Evolutionary conservation across 306 rosid species (phyloP).

Genomic region (Hippophae tibetana): DNA sequence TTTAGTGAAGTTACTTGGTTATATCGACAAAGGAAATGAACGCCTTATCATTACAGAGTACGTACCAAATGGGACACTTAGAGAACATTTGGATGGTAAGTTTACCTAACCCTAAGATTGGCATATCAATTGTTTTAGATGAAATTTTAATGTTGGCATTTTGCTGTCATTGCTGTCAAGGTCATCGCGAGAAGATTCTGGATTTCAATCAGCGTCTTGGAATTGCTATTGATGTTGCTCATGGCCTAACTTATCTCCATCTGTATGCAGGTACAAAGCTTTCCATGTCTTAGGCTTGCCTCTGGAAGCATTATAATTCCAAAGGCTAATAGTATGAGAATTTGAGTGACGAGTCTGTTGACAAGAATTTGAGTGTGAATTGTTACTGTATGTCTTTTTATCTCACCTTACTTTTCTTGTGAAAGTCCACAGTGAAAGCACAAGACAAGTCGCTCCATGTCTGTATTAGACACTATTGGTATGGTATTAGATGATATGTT

Average conservation of each 20-base stretch:
- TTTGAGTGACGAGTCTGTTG: background rate
- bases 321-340: background rate
- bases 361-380: background rate
- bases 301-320: background rate
- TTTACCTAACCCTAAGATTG: conserved; percentile 15
- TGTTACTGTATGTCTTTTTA: background rate
- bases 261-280: conserved; percentile 59
- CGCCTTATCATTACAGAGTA: conserved; percentile 83
- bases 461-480: too few relatives aligned
- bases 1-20: conserved; percentile 85
- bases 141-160: conserved; percentile 8
- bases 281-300: background rate
- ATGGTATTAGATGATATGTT: too few relatives aligned
- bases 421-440: background rate
- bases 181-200: conserved; percentile 57
- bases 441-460: too few relatives aligned
- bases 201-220: conserved; percentile 96
- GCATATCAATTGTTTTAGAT: conserved; percentile 9
- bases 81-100: conserved; percentile 98
- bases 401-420: background rate
- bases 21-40: conserved; percentile 72
- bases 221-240: conserved; percentile 94
- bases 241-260: conserved; percentile 89
- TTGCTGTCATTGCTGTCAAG: conserved; percentile 41
- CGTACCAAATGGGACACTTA: conserved; percentile 78